Evolutionary conservation across 805 yeast genomes (phyloP).

Genomic region (Metschnikowia noctiluminum): DNA sequence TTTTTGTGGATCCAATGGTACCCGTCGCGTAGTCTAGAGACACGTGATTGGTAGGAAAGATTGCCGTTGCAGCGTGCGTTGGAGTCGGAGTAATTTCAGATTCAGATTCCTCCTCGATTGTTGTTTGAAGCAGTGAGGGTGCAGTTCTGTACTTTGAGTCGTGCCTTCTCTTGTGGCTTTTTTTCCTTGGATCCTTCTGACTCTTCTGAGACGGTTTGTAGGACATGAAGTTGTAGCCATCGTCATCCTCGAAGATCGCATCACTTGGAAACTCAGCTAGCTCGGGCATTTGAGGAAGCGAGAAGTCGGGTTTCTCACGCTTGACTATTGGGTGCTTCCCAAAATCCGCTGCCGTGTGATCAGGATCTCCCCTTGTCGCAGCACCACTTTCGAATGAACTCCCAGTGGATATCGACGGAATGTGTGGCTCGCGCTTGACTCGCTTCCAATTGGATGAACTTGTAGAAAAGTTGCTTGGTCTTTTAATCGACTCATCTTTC

Average conservation of each 20-base stretch:
- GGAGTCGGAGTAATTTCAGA: conserved; percentile 13
- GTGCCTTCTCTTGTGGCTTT: background rate
- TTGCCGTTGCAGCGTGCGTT: conserved; percentile 3
- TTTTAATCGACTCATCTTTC: background rate
- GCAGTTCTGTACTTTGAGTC: conserved; percentile 2
- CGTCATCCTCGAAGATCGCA: conserved; percentile 18
- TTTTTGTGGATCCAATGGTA: conserved; percentile 7
- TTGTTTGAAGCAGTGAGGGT: conserved; percentile 10
- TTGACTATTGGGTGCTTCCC: background rate
- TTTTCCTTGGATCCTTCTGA: background rate
- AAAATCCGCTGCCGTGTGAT: background rate
- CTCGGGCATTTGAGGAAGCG: conserved; percentile 2
- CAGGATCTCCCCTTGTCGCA: background rate
- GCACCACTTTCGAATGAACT: background rate
- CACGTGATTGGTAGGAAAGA: conserved; percentile 6
- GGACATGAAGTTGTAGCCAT: conserved; percentile 17
- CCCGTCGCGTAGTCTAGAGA: conserved; percentile 9
- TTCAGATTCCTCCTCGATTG: conserved; percentile 17
- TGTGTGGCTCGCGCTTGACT: conserved; percentile 2
- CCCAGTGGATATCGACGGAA: background rate
- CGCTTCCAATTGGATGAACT: conserved; percentile 3
- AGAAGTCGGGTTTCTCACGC: background rate
- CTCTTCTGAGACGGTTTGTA: conserved; percentile 5
- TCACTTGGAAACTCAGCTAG: conserved; percentile 5
- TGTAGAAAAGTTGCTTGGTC: background rate